Evolutionary conservation across 1,284 basidiomycete genomes (phyloP).

Genomic region (Boletus semigastroideus): DNA sequence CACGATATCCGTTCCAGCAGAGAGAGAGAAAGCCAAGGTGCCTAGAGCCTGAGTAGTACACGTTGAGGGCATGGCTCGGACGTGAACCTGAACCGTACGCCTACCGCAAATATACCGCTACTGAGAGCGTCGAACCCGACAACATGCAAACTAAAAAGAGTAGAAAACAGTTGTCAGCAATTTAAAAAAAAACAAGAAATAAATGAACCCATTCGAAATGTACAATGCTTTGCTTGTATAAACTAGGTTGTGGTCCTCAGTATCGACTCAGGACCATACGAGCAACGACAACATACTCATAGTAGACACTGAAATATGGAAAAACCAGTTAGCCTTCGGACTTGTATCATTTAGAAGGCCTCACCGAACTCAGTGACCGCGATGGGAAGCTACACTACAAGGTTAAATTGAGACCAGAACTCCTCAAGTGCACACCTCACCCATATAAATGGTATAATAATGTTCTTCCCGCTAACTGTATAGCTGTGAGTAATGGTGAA

Average conservation of each 20-base stretch:
- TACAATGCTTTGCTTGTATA: slow-evolving; percentile 1
- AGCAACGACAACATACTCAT: background rate
- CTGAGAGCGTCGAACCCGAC: background rate
- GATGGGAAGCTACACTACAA: background rate
- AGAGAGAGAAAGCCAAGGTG: background rate
- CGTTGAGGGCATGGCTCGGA: background rate
- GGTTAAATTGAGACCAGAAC: background rate
- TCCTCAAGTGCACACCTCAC: slow-evolving; percentile 1
- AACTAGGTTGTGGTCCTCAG: background rate
- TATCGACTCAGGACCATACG: background rate
- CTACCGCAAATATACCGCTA: background rate
- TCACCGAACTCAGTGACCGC: slow-evolving; percentile 11
- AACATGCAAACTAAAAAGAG: slow-evolving; percentile 1
- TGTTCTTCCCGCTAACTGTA: slow-evolving; percentile 13
- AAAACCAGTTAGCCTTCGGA: background rate
- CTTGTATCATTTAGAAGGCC: background rate
- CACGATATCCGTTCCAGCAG: background rate
- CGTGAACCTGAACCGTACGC: background rate
- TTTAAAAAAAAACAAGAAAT: background rate
- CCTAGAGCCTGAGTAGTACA: background rate
- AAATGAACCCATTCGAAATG: slow-evolving; percentile 8
- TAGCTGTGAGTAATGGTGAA: background rate
- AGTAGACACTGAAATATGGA: background rate
- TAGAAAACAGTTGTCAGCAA: background rate
- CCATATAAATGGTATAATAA: slow-evolving; percentile 5